These are phyloP conservation scores for Sarcodon sp. DNA, from an alignment of 768 basidiomycete genomes.

Conservation along the genomic window DNA sequence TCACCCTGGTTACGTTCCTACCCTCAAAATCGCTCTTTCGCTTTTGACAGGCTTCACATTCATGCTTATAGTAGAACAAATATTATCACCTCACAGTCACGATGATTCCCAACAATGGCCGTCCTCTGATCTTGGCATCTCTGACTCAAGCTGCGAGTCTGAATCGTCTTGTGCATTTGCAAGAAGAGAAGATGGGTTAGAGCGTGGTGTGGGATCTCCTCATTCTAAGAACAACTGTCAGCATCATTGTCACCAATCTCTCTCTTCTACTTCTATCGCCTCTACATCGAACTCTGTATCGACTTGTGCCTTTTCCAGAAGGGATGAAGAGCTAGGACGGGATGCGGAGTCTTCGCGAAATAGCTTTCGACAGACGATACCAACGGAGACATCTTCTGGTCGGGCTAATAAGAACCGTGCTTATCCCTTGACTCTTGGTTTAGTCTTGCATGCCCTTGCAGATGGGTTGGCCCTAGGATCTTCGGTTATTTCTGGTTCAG, in stretches of 20 bases:
- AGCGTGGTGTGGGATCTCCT: slow-evolving; percentile 17
- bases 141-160: slow-evolving; percentile 52
- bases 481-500: slow-evolving; percentile 36
- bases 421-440: slow-evolving; percentile 60
- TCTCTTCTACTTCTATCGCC: too few species aligned
- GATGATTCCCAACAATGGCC: slow-evolving; percentile 19
- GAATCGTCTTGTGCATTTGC: too few species aligned
- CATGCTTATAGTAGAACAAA: slow-evolving; percentile 61
- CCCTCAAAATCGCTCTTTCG: slow-evolving; percentile 47
- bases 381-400: too few species aligned
- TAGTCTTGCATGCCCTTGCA: slow-evolving; percentile 79
- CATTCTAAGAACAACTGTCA: slow-evolving; percentile 1
- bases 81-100: slow-evolving; percentile 26
- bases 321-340: too few species aligned
- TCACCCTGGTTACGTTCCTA: slow-evolving; percentile 19
- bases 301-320: not conserved
- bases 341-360: too few species aligned
- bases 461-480: slow-evolving; percentile 92
- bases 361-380: too few species aligned
- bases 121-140: slow-evolving; percentile 12
- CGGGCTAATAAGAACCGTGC: too few species aligned
- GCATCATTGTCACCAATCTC: too few species aligned
- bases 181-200: slow-evolving; percentile 34
- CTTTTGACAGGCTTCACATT: slow-evolving; percentile 48
- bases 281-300: slow-evolving; percentile 3